Base-by-base conservation (phyloP, 352 stramenopile genomes). In the Blastocystis sp. region DNA sequence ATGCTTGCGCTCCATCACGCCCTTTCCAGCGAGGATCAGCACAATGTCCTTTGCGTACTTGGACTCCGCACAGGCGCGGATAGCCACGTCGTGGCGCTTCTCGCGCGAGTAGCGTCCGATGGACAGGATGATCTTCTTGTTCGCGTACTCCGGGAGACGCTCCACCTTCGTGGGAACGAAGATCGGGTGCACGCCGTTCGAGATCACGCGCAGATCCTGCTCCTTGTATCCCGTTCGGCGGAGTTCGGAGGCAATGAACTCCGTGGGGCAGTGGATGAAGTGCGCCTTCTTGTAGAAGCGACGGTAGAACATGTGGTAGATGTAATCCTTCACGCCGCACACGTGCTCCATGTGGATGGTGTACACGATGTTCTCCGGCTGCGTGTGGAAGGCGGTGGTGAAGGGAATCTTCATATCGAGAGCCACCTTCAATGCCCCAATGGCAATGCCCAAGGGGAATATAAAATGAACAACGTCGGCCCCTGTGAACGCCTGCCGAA, bases 351-450 rank as follows among this genome's bases (percentile, higher is more conserved):
- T 57, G 17, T 82, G 74, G 61, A 70, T 66, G 21, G 74, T 82
- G 34, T 70, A 82, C 61, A 70, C n/a, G 70, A 82, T 82, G 61
- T 82, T 82, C 61, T 82, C 74, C n/a, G 74, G 74, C 48, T 82
- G 74, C 19, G 61, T 70, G 45, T 82, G 74, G 74, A 82, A 82
- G 1, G 74, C 74, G 28, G 57, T 43, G 10, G 74, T 82, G 43
- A 66, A 70, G n/a, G 74, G 74, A n/a, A 82, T 60, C 28, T 82
- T 66, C 74, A 82, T 82, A 3, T 82, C 42, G 3, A 66, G 61
- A 40, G 74, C 74, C 38, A 82, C 61, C 45, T 82, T 82, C 11
- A 82, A 66, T 70, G 74, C 74, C 14, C 57, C 28, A 2, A 82
- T 45, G 2, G 57, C 74, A 45, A 82, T 70, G 14, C 57, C 61